Conservation (phyloP, 306 rosid species). For the Psophocarpus tetragonolobus region DNA sequence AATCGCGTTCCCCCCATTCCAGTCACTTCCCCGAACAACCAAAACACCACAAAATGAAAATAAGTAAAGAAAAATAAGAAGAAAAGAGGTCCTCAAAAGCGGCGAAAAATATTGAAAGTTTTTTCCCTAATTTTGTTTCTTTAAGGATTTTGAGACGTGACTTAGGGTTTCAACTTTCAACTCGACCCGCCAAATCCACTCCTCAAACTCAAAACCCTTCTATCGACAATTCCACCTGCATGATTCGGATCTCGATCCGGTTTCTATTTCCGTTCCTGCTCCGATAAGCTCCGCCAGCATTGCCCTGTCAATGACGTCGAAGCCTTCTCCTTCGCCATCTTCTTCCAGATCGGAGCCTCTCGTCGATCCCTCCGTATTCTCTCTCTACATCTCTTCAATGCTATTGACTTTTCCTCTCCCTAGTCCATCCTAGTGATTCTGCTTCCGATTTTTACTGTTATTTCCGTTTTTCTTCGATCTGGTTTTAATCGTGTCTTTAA, state of each 20-base stretch:
- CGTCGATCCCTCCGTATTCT: slow-evolving; percentile 52
- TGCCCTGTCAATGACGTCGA: slow-evolving; percentile 82
- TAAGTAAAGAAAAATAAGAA: background rate
- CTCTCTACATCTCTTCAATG: slow-evolving; percentile 3
- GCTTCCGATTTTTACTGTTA: background rate
- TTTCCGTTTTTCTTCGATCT: slow-evolving; percentile 21
- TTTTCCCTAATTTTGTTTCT: slow-evolving; percentile 16
- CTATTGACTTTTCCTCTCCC: background rate
- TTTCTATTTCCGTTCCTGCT: slow-evolving; percentile 41
- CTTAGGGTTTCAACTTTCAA: slow-evolving; percentile 71
- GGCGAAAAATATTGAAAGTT: slow-evolving; percentile 38
- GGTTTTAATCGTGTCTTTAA: background rate
- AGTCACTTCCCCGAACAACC: background rate
- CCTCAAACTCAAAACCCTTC: background rate
- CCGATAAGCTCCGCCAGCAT: slow-evolving; percentile 39
- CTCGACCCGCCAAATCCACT: slow-evolving; percentile 59
- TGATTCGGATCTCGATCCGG: slow-evolving; percentile 68
- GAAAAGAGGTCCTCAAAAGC: slow-evolving; percentile 34
- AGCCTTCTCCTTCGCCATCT: slow-evolving; percentile 58
- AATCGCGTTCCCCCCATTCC: slow-evolving; percentile 65
- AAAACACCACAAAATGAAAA: slow-evolving; percentile 17
- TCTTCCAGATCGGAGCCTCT: slow-evolving; percentile 57
- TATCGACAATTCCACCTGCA: slow-evolving; percentile 40
- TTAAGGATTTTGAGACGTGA: slow-evolving; percentile 35
- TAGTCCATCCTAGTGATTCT: background rate